A percentile compares a stretch with the other conserved stretches of the same genome.
phyloP scores from a whole-genome alignment of 2,329 filamentous ascomycete species.

The Xylaria sp. region DNA sequence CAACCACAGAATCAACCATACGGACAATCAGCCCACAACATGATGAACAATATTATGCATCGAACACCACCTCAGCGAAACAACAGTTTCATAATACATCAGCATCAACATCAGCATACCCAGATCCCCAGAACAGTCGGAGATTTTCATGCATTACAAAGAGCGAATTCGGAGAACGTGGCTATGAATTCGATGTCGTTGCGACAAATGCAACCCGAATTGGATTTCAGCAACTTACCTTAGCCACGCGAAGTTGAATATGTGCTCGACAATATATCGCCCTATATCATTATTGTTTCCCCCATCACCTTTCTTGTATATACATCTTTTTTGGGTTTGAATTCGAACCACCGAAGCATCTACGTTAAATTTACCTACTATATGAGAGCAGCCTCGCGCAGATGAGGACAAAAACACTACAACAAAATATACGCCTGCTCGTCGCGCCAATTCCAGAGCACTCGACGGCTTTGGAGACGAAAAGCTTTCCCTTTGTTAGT shows the following conservation, averaged over 20 bases:
- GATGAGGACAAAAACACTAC: slow-evolving; percentile 11
- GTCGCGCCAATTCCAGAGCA: not conserved
- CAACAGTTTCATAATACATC: slow-evolving; percentile 55
- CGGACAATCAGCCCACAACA: slow-evolving; percentile 43
- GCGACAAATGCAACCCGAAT: slow-evolving; percentile 52
- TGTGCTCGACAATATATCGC: not conserved
- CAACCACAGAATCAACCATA: slow-evolving; percentile 50
- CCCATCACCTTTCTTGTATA: slow-evolving; percentile 30
- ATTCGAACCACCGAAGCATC: slow-evolving; percentile 5
- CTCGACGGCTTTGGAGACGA: not conserved
- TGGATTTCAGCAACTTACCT: slow-evolving; percentile 56
- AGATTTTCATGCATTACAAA: slow-evolving; percentile 63
- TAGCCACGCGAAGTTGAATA: slow-evolving; percentile 40
- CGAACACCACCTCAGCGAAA: slow-evolving; percentile 53
- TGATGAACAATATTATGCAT: slow-evolving; percentile 51
- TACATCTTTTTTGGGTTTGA: slow-evolving; percentile 23
- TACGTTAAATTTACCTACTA: slow-evolving; percentile 15
- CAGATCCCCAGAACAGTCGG: slow-evolving; percentile 58
- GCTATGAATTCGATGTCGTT: slow-evolving; percentile 52
- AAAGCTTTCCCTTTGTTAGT: slow-evolving; percentile 13
- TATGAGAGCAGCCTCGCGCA: not conserved
- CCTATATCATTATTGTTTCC: not conserved
- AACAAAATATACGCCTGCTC: not conserved
- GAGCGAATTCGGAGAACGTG: slow-evolving; percentile 56
- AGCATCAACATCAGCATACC: slow-evolving; percentile 48